Base-by-base conservation (phyloP, 2,329 filamentous ascomycete genomes). In the Taxawa tesnikishii region DNA sequence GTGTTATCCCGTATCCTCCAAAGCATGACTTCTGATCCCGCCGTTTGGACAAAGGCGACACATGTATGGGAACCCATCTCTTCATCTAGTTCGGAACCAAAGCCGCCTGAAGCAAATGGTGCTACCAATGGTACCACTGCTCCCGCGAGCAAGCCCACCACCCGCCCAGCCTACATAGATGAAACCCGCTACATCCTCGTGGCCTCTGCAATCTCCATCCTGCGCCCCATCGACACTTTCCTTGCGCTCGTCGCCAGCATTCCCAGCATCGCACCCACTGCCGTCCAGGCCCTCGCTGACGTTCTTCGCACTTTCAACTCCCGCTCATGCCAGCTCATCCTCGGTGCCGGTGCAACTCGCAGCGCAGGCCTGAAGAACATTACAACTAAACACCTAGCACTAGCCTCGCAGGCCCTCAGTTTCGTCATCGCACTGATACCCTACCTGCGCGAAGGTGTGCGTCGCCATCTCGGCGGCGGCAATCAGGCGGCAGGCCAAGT, bases 301-400 rank as follows among this genome's bases (percentile, higher is more conserved):
- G 93, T 92, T 49, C 68, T 96, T 10, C 83, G 90, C 43, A 68
- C 93, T 4, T 98, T 96, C 67, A 94, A 98, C 55, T 94, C 85
- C 3, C 79, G 90, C 13, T 87, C 87, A 36, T 92, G 82, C n/a
- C 90, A 98, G 53, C 71, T 98, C 36, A 94, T 98, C 42, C 75
- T 98, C 5, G 90, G 90, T 1, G 90, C 90, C 2, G 90, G 90
- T 4, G 90, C 90, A 4, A 94, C 83, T 4, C 70, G 75, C 21
- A 85, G 81, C 15, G 90, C 87, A 1, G 88, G 88, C 0, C 65
- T 98, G 13, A 94, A 85, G 54, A 94, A 94, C 49, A 98, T 98
- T 53, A 94, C 83, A 1, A 94, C 90, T 1, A 90, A 90, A 47
- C 88, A 98, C 57, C 70, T 98, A 2, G 87, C 90, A 0, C 73